Conservation (phyloP, 2,329 filamentous ascomycete genomes). For the Aspergillus sp. region DNA sequence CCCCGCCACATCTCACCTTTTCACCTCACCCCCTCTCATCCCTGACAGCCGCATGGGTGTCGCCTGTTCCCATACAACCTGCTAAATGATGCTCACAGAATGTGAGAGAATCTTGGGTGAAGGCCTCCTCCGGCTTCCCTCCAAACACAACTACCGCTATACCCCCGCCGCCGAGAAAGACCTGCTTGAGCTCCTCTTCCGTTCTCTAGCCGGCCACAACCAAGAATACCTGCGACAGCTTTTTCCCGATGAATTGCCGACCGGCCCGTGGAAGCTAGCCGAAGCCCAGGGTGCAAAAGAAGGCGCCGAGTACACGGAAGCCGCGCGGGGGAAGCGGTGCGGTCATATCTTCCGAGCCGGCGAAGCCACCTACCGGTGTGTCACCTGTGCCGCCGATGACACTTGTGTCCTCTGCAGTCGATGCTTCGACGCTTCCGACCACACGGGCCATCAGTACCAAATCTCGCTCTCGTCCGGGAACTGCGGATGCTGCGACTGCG, state of each 20-base stretch:
- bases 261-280: constrained; percentile 68
- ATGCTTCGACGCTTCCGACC: constrained; percentile 94
- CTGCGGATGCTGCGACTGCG: constrained; percentile 95
- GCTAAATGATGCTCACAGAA: constrained; percentile 46
- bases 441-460: constrained; percentile 87
- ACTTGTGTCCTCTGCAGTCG: constrained; percentile 92
- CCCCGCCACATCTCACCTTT: neutral
- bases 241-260: constrained; percentile 73
- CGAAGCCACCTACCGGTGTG: constrained; percentile 90
- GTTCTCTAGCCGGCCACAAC: constrained; percentile 74
- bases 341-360: constrained; percentile 96
- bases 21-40: neutral
- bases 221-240: constrained; percentile 72
- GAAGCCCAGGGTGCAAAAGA: constrained; percentile 90
- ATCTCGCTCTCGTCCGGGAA: constrained; percentile 87
- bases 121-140: constrained; percentile 75
- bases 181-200: constrained; percentile 78
- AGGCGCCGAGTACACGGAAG: constrained; percentile 90
- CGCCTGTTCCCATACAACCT: constrained; percentile 13
- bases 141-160: constrained; percentile 72
- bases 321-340: constrained; percentile 87
- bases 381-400: constrained; percentile 90
- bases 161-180: constrained; percentile 66
- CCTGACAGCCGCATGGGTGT: constrained; percentile 26
- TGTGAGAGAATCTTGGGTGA: constrained; percentile 79